Evolutionary conservation across 148 eudicot genomes (phyloP).

Genomic region (Nepenthes mirabilis): DNA sequence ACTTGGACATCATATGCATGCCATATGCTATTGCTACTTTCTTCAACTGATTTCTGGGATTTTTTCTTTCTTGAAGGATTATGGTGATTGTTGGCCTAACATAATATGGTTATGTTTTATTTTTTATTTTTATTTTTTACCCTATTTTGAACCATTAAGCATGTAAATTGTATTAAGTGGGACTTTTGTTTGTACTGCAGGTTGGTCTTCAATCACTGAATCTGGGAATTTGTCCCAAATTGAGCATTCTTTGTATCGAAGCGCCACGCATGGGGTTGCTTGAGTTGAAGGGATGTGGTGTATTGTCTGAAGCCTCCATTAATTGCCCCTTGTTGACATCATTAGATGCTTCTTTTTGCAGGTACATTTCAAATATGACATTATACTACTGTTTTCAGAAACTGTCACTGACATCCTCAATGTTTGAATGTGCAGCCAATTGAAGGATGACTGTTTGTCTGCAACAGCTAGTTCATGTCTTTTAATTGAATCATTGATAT

Average conservation of each 20-base stretch:
- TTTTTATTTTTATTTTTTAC: neutral
- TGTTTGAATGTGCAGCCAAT: slow-evolving; percentile 45
- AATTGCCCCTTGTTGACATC: slow-evolving; percentile 76
- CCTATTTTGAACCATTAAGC: neutral
- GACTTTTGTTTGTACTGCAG: slow-evolving; percentile 25
- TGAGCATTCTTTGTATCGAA: slow-evolving; percentile 57
- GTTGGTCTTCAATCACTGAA: slow-evolving; percentile 85
- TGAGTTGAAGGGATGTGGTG: slow-evolving; percentile 97
- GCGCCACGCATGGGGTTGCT: slow-evolving; percentile 73
- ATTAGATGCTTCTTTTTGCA: slow-evolving; percentile 95
- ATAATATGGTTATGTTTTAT: neutral
- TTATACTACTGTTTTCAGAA: neutral
- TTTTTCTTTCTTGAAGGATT: neutral
- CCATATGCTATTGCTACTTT: neutral
- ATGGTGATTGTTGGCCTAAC: neutral
- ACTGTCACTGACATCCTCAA: slow-evolving; percentile 1
- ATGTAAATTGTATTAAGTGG: neutral
- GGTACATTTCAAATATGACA: slow-evolving; percentile 24
- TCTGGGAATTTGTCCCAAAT: slow-evolving; percentile 91
- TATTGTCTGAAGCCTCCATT: slow-evolving; percentile 72
- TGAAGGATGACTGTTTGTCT: slow-evolving; percentile 75
- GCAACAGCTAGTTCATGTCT: slow-evolving; percentile 80
- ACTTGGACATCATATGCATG: too few species aligned
- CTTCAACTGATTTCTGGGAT: neutral
- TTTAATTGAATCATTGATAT: slow-evolving; percentile 63